phyloP scores from a whole-genome alignment of 2,329 filamentous ascomycete species.

The Microcyclospora tardicrescens region DNA sequence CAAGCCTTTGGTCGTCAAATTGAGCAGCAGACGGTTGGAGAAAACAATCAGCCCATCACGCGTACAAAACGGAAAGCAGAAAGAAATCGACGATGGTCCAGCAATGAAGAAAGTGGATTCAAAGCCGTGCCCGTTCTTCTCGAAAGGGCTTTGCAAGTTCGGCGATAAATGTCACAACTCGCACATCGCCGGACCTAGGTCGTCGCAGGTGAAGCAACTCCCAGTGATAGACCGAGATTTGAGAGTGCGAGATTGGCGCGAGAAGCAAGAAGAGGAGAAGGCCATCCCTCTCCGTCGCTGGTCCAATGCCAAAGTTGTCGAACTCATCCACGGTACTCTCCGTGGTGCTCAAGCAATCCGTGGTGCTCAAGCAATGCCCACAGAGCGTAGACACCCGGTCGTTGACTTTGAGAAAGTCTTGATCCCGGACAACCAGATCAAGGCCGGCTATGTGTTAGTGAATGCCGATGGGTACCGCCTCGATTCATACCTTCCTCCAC shows the following conservation, averaged over 20 bases:
- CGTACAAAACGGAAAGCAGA: not conserved
- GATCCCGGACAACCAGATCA: conserved; percentile 12
- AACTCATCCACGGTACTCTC: no score
- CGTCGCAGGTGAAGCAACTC: conserved; percentile 1
- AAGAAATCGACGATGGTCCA: not conserved
- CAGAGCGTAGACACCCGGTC: not conserved
- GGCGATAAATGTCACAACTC: conserved; percentile 16
- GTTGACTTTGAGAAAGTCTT: conserved; percentile 6
- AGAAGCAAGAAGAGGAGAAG: conserved; percentile 4
- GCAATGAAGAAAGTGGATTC: not conserved
- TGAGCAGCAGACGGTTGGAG: no score
- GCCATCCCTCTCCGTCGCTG: conserved; percentile 3
- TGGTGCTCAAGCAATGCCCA: not conserved
- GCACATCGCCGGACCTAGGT: conserved; percentile 7
- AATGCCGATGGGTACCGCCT: conserved; percentile 37
- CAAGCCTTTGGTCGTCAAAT: conserved; percentile 19
- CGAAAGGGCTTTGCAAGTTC: conserved; percentile 20
- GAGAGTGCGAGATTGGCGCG: conserved; percentile 4
- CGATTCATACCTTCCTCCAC: conserved; percentile 29
- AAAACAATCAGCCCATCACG: not conserved
- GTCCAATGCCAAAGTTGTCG: conserved; percentile 1
- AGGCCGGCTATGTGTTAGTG: conserved; percentile 28
- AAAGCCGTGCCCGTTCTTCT: conserved; percentile 13
- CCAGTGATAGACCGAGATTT: conserved; percentile 3
- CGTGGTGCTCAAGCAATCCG: no score